A percentile compares a stretch with the other conserved stretches of the same genome.
Evolutionary conservation across 768 basidiomycete species (phyloP).

Genomic region (Lactarius sp.): DNA sequence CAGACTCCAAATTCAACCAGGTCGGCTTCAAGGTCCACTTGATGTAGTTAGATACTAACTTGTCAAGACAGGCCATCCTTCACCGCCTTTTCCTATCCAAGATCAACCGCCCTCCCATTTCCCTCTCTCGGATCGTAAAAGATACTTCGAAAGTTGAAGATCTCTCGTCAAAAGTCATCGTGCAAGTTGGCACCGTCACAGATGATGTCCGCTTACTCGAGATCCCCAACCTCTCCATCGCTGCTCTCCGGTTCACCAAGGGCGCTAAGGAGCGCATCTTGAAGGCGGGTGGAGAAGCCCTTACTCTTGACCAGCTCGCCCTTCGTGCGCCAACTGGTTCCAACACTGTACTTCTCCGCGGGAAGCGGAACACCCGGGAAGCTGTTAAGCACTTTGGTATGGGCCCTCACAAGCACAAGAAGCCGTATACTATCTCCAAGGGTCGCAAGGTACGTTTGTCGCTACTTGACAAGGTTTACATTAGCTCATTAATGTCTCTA

Average conservation of each 20-base stretch:
- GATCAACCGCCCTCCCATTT: constrained; percentile 94
- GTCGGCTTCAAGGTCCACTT: constrained; percentile 34
- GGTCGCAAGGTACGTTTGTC: constrained; percentile 73
- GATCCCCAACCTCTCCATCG: constrained; percentile 87
- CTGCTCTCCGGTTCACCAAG: constrained; percentile 92
- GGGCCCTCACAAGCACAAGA: constrained; percentile 98
- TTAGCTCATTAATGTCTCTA: constrained; percentile 28
- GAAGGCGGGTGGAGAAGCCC: constrained; percentile 88
- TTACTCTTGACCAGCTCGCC: constrained; percentile 97
- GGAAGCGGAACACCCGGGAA: constrained; percentile 90
- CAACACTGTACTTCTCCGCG: constrained; percentile 91
- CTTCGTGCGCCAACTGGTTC: constrained; percentile 89
- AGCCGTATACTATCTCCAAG: constrained; percentile 92
- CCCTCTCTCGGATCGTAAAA: constrained; percentile 86
- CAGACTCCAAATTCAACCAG: constrained; percentile 95
- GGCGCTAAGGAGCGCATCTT: constrained; percentile 92
- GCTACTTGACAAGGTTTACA: background rate
- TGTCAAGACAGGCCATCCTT: constrained; percentile 67
- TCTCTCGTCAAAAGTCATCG: constrained; percentile 76
- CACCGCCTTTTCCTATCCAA: constrained; percentile 96
- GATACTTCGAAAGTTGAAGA: constrained; percentile 67
- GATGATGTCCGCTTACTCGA: constrained; percentile 87
- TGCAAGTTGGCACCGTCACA: constrained; percentile 87
- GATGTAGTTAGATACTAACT: constrained; percentile 27
- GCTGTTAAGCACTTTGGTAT: constrained; percentile 98